phyloP scores from a whole-genome alignment of 1,284 basidiomycete species.

The Melampsora larici-populina region DNA sequence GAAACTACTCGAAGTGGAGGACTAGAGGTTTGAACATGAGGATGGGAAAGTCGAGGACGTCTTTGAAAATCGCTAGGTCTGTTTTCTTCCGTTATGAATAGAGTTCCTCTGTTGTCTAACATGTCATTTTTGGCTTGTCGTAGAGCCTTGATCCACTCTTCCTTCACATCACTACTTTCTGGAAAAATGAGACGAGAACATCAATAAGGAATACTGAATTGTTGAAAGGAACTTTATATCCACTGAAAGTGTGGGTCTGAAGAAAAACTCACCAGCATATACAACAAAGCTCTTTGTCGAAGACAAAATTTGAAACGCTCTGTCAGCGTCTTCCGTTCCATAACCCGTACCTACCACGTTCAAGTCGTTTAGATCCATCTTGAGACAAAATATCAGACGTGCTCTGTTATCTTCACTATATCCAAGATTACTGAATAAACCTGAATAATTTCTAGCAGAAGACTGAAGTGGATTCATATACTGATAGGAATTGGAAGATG shows the following conservation, averaged over 20 bases:
- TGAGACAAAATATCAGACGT: constrained; percentile 33
- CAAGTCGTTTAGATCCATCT: constrained; percentile 30
- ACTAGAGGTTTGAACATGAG: constrained; percentile 56
- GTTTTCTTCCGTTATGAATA: constrained; percentile 59
- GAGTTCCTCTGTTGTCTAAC: constrained; percentile 54
- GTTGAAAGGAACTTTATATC: not conserved
- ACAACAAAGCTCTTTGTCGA: constrained; percentile 66
- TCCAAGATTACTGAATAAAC: constrained; percentile 11
- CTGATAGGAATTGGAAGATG: not conserved
- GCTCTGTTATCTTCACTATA: constrained; percentile 31
- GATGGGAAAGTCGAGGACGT: constrained; percentile 68
- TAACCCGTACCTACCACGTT: constrained; percentile 22
- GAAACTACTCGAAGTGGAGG: constrained; percentile 48
- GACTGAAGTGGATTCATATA: not conserved
- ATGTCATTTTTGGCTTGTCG: constrained; percentile 69
- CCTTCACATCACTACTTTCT: constrained; percentile 63
- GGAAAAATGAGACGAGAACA: not conserved
- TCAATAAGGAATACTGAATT: not conserved
- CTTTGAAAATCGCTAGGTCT: constrained; percentile 66
- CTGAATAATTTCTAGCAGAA: not conserved
- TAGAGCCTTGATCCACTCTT: constrained; percentile 68
- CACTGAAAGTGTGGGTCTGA: not conserved
- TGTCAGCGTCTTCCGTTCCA: constrained; percentile 1
- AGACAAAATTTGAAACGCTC: constrained; percentile 33
- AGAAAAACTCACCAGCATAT: constrained; percentile 62